phyloP scores from a whole-genome alignment of 1,284 basidiomycete species.

The Leccinum angustisporum region DNA sequence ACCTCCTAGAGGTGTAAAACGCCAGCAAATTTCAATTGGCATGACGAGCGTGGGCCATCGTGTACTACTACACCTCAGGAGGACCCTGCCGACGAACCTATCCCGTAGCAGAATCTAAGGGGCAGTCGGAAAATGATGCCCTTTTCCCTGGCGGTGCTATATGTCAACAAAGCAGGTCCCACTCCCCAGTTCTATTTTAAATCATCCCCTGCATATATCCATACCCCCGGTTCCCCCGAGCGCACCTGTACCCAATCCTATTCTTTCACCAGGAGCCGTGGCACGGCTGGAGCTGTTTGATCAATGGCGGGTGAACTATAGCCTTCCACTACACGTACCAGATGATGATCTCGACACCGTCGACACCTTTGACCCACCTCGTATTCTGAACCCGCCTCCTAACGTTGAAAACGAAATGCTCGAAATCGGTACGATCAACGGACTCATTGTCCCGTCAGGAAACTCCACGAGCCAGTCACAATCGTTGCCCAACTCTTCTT shows the following conservation, averaged over 20 bases:
- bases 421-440: conserved; percentile 17
- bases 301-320: conserved; percentile 10
- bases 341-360: conserved; percentile 2
- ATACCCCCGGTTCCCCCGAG: conserved; percentile 1
- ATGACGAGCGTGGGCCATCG: too few species aligned
- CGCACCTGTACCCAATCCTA: conserved; percentile 2
- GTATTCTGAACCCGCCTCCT: conserved; percentile 10
- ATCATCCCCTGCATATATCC: conserved; percentile 1
- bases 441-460: conserved; percentile 31
- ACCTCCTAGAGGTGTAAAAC: too few species aligned
- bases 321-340: not conserved
- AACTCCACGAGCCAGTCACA: conserved; percentile 20
- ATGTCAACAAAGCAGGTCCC: not conserved
- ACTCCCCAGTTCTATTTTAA: not conserved
- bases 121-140: too few species aligned
- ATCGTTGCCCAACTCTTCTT: not conserved
- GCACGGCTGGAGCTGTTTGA: conserved; percentile 33
- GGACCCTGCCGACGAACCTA: too few species aligned
- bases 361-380: conserved; percentile 4
- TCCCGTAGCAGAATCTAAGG: too few species aligned
- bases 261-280: conserved; percentile 28
- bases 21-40: too few species aligned
- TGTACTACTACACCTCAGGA: too few species aligned
- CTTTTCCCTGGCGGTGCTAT: too few species aligned
- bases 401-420: not conserved